These are phyloP conservation scores for Aureococcus anophagefferens DNA, from an alignment of 108 stramenopile genomes.

Conservation along the genomic window DNA sequence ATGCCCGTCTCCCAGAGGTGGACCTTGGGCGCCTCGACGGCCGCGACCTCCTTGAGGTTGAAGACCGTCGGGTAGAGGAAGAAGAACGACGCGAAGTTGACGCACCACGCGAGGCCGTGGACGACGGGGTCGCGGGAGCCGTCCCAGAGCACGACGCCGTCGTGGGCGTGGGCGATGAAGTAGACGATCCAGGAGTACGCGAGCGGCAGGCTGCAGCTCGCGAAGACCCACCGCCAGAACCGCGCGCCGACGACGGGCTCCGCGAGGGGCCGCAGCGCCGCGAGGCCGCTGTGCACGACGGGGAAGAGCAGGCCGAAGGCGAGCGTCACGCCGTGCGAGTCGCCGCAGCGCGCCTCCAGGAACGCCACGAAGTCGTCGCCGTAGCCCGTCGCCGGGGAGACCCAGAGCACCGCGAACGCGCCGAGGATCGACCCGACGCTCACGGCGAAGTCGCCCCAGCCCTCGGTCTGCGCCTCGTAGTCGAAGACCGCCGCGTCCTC, in stretches of 20 bases:
- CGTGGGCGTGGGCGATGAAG: slow-evolving; percentile 85
- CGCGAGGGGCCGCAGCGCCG: slow-evolving; percentile 72
- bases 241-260: slow-evolving; percentile 81
- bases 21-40: slow-evolving; percentile 64
- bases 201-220: slow-evolving; percentile 69
- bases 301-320: slow-evolving; percentile 70
- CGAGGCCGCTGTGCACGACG: slow-evolving; percentile 81
- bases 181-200: slow-evolving; percentile 82
- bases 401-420: background rate
- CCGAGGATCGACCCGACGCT: background rate
- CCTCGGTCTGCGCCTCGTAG: no score
- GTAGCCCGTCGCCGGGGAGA: slow-evolving; percentile 5
- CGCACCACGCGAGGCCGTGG: slow-evolving; percentile 50
- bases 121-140: slow-evolving; percentile 37
- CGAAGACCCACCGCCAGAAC: slow-evolving; percentile 84
- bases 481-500: no score
- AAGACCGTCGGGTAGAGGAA: slow-evolving; percentile 89
- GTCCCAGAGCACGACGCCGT: slow-evolving; percentile 78
- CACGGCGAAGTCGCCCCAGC: background rate
- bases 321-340: slow-evolving; percentile 49
- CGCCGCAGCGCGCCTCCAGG: slow-evolving; percentile 55
- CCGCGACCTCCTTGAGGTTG: slow-evolving; percentile 86
- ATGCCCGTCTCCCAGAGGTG: slow-evolving; percentile 92
- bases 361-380: slow-evolving; percentile 65
- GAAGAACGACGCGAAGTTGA: slow-evolving; percentile 66